phyloP scores from a whole-genome alignment of 768 basidiomycete genomes.

The Mycena epipterygia region DNA sequence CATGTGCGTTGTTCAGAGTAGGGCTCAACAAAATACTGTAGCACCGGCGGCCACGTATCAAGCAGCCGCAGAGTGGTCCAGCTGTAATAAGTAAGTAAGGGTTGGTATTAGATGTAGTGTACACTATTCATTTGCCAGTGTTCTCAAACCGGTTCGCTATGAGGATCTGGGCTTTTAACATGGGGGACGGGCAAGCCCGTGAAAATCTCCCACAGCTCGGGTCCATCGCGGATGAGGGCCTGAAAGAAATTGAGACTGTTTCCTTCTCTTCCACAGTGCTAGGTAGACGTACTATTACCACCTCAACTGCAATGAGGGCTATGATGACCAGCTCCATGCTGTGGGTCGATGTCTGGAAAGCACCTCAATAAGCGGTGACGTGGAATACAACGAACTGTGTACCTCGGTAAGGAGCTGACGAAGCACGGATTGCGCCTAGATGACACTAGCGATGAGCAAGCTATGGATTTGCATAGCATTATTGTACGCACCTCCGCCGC shows the following conservation, averaged over 20 bases:
- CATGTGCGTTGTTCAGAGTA: too few relatives aligned
- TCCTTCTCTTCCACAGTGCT: not conserved
- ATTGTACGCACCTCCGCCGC: slow-evolving; percentile 74
- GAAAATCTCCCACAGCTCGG: slow-evolving; percentile 78
- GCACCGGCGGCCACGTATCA: too few relatives aligned
- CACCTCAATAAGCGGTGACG: slow-evolving; percentile 19
- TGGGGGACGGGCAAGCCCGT: slow-evolving; percentile 44
- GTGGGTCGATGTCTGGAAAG: slow-evolving; percentile 82
- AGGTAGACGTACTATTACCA: slow-evolving; percentile 78
- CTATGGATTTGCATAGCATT: not conserved
- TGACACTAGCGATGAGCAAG: slow-evolving; percentile 7
- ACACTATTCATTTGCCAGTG: not conserved
- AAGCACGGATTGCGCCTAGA: slow-evolving; percentile 86
- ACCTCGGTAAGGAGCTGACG: slow-evolving; percentile 92
- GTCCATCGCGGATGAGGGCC: slow-evolving; percentile 85
- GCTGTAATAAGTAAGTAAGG: too few relatives aligned
- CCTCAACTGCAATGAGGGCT: slow-evolving; percentile 93
- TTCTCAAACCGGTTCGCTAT: not conserved
- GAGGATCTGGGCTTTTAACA: not conserved
- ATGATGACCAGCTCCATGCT: slow-evolving; percentile 98
- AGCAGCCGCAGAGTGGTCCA: too few relatives aligned
- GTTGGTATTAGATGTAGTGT: too few relatives aligned
- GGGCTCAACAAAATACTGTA: too few relatives aligned
- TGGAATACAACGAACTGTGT: slow-evolving; percentile 16
- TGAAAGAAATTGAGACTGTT: slow-evolving; percentile 43